Evolutionary conservation across 345 rosid genomes (phyloP), one percentile per base, ranked within the genome.

Genomic region (Odontarrhena argentea): DNA sequence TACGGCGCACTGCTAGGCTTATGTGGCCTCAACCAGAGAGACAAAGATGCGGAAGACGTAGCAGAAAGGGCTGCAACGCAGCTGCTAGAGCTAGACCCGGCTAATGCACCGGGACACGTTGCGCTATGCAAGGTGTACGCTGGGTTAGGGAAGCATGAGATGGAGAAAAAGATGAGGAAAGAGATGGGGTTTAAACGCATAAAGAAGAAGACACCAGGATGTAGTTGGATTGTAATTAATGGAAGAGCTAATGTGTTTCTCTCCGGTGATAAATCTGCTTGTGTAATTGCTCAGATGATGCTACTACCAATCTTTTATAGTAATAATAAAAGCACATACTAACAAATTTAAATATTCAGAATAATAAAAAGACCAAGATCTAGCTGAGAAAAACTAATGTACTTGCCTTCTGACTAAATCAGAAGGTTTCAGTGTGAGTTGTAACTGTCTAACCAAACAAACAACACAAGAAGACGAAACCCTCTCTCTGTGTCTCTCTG

Each of bases 121-220:
- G 80, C 75, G 3, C 74, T 88, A 13, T 88, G 93, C 74, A 91
- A 91, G 26, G 51, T 88, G 35, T 85, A 83, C 74, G 87, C 85
- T 1, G 82, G 81, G 3, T 76, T 60, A 41, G 85, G 91, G n/a
- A 63, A 40, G 50, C 80, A 78, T 68, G 58, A 37, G n/a, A 80
- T 78, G 64, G 96, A 82, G 78, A 83, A 82, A 38, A 71, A 81
- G 41, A 61, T 82, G 75, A 85, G 93, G 76, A 83, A 75, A 63
- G 86, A 81, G 66, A 88, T 91, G 91, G 82, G 85, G 32, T 45
- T 80, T 71, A 91, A 81, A 72, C 88, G 93, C 13, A 86, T 91
- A 18, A 18, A 18, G 80, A 86, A 78, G 65, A 91, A 91, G 80
- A 77, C 64, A 44, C 94, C 96, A 38, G 94, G 97, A 55, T 88